Conservation (phyloP, 345 rosid genomes). For the Eucalyptus tenuipes region DNA sequence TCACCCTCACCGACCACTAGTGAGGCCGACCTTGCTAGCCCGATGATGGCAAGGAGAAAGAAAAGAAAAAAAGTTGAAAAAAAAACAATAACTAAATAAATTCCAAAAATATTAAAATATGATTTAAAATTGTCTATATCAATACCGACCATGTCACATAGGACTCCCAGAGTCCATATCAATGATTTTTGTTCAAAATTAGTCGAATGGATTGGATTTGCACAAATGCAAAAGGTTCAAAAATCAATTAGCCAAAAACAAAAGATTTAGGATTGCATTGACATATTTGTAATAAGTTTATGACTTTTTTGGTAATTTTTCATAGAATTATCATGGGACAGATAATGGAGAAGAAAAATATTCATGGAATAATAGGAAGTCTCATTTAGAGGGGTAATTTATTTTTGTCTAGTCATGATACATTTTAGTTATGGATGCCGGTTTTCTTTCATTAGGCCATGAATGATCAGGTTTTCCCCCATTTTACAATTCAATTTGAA, state of each 20-base stretch:
- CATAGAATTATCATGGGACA: too few relatives aligned
- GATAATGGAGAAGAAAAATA: too few relatives aligned
- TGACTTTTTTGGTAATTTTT: too few relatives aligned
- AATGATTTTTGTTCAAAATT: too few relatives aligned
- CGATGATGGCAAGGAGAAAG: neutral
- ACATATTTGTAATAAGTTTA: too few relatives aligned
- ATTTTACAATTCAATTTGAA: neutral
- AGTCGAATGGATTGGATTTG: too few relatives aligned
- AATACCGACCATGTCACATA: accelerated
- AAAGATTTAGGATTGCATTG: neutral
- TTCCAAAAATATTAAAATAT: too few relatives aligned
- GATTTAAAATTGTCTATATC: accelerated
- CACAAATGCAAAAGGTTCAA: accelerated
- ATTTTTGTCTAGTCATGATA: neutral
- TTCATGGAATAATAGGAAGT: too few relatives aligned
- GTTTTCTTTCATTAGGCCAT: neutral
- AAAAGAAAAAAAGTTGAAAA: too few relatives aligned
- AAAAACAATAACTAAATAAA: too few relatives aligned
- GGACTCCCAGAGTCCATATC: neutral
- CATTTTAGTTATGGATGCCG: neutral
- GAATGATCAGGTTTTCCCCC: neutral
- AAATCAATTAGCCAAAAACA: neutral
- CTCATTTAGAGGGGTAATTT: neutral
- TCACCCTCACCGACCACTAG: too few relatives aligned
- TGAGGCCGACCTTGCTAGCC: neutral